Evolutionary conservation across 495 filamentous ascomycete genomes (phyloP).

Genomic region (Neurospora africana): DNA sequence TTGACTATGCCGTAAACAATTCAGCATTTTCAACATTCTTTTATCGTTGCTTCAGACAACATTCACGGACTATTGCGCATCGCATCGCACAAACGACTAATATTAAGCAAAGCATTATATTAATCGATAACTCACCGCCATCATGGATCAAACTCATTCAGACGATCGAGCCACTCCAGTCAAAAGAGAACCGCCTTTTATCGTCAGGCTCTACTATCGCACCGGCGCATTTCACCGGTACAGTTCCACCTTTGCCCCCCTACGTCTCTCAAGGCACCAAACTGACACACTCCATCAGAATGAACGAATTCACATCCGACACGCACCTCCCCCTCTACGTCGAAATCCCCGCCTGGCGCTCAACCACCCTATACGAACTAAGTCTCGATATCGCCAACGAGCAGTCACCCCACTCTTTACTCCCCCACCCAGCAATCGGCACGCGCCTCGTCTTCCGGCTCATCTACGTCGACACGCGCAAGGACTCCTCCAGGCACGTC

Average conservation of each 20-base stretch:
- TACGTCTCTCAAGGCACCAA: neutral
- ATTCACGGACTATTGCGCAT: neutral
- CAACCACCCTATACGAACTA: constrained; percentile 75
- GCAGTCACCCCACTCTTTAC: constrained; percentile 27
- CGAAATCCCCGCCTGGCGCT: constrained; percentile 80
- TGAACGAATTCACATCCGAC: constrained; percentile 51
- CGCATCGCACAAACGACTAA: neutral
- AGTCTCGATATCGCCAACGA: constrained; percentile 46
- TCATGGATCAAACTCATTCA: neutral
- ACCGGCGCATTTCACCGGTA: constrained; percentile 63
- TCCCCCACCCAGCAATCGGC: constrained; percentile 67
- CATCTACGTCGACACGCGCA: constrained; percentile 70
- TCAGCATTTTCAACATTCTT: neutral
- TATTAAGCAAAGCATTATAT: neutral
- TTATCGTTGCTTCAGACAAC: neutral
- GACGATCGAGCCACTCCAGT: neutral
- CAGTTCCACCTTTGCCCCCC: neutral
- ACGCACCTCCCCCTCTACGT: constrained; percentile 54
- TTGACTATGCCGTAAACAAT: neutral
- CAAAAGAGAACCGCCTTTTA: constrained; percentile 57
- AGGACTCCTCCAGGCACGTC: constrained; percentile 48
- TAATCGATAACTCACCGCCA: neutral
- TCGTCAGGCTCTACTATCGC: constrained; percentile 83
- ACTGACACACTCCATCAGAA: constrained; percentile 27
- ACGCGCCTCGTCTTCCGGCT: constrained; percentile 79